Base-by-base conservation (phyloP, 768 basidiomycete species). In the Boletus barrowsii region DNA sequence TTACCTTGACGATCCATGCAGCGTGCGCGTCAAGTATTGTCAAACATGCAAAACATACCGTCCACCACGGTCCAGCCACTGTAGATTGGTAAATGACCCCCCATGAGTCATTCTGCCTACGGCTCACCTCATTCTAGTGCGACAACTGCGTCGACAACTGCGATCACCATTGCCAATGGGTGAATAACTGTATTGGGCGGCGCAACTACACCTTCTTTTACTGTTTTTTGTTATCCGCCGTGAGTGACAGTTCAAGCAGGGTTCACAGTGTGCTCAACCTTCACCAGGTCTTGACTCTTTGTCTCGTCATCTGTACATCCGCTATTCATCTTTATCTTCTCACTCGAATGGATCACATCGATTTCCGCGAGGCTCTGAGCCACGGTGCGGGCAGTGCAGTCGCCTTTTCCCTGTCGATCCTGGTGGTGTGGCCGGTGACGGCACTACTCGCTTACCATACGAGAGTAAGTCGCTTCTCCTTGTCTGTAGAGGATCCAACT, bases 121-220 rank as follows among this genome's bases (percentile, higher is more conserved):
- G 5, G 24, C 54, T 68, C 43, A 55, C 33, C 26, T 42, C 17
- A 5, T 42, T 13, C 3, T 60, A 95, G 89, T 99, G 96, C 67
- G 93, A 97, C 62, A 98, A 98, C 67, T 99, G 96, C 65, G 93
- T 98, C 15, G 95, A 98, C 60, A 87, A 87, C 10, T 98, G 95
- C 60, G 94, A 96, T 68, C 90, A 95, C 66, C 92, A 93, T 66
- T 90, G 87, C 58, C 86, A 87, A 66, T 90, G 87, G 88, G 83
- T 99, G 18, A 97, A 98, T 69, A 97, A 93, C 67, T 98, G 97
- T 68, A 81, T 99, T 39, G 97, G 97, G 8, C 83, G 92, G 39
- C 86, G 94, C 42, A 98, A 98, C 68, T 98, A 99, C 68, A 88
- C 92, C 17, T 80, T 86, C n/a, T 99, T 99, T 73, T 86, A 96